phyloP scores from a whole-genome alignment of 2,329 filamentous ascomycete species.

The Pyrenophora graminea region DNA sequence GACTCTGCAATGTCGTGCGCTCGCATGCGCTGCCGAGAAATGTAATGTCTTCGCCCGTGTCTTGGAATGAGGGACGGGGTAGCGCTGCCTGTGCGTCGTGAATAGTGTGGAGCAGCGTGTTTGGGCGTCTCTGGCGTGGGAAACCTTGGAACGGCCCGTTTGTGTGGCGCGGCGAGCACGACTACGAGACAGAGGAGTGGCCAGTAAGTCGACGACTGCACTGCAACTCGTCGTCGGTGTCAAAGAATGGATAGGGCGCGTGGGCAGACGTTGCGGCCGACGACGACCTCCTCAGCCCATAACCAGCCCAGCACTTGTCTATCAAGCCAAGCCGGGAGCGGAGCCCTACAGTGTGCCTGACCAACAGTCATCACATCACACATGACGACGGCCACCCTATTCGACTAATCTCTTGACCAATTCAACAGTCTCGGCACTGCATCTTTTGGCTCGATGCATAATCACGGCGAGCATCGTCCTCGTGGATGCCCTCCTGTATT shows the following conservation, averaged over 20 bases:
- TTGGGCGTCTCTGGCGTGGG: conserved; percentile 19
- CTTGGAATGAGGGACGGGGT: conserved; percentile 10
- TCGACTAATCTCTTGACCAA: neutral
- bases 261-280: conserved; percentile 1
- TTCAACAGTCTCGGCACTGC: neutral
- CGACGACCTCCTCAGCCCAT: neutral
- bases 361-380: neutral
- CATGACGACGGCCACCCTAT: neutral
- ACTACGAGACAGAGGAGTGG: neutral
- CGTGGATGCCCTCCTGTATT: no score
- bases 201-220: neutral
- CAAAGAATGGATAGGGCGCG: neutral
- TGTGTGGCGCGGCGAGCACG: conserved; percentile 3
- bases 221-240: neutral
- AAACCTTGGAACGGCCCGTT: conserved; percentile 12
- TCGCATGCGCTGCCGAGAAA: conserved; percentile 19
- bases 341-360: conserved; percentile 6
- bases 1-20: conserved; percentile 14
- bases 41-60: conserved; percentile 4
- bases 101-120: conserved; percentile 13
- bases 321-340: conserved; percentile 5
- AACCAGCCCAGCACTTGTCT: neutral
- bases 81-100: conserved; percentile 19
- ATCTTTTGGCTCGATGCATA: neutral
- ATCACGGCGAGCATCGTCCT: no score